Evolutionary conservation across 2,329 filamentous ascomycete genomes (phyloP), one percentile per base, ranked within the genome.

Genomic region (Exophiala phaeomuriformis): DNA sequence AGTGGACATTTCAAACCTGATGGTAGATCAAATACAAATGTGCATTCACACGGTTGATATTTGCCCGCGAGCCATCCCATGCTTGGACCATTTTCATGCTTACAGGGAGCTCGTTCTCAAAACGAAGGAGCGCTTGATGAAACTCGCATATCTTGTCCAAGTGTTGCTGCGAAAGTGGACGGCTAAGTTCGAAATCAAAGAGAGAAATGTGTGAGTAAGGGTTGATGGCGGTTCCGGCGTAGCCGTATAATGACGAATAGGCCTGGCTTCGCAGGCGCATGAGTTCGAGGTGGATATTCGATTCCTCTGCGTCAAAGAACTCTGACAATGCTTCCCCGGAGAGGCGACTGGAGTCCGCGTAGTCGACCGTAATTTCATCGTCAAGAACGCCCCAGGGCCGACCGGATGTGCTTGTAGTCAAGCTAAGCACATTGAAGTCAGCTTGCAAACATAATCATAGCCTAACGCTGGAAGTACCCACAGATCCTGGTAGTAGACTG

Each of bases 131-230:
- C 6, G 35, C 52, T 40, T 51, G 51, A 28, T 54, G 47, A 12
- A 57, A 57, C 49, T 57, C 55, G 32, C 39, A 27, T 29, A 57
- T 57, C 40, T 57, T 57, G 43, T 57, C 55, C 31, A 57, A 33
- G 35, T 57, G 55, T 45, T 57, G 55, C 33, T 48, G 48, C 31
- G 55, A 47, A 10, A 57, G 30, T 35, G 32, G 29, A 28, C 42
- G 35, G 4, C 55, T 46, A 41, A 57, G 37, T 12, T 54, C 51
- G 35, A 54, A 54, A 27, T 54, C 37, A 33, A 54, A 57, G 27
- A 57, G 19, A 2, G 51, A 57, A 12, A 57, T 53, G 37, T 54
- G 41, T 32, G 55, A 57, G 30, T 56, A 53, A 28, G 54, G 54
- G 31, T 56, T 56, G 40, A 56, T 51, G 5, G 54, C 54, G 31